Percentiles rank a stretch among this genome's conserved stretches.
Evolutionary conservation across 441 rosid genomes (phyloP).

Genomic region (Flueggea neowawraea): DNA sequence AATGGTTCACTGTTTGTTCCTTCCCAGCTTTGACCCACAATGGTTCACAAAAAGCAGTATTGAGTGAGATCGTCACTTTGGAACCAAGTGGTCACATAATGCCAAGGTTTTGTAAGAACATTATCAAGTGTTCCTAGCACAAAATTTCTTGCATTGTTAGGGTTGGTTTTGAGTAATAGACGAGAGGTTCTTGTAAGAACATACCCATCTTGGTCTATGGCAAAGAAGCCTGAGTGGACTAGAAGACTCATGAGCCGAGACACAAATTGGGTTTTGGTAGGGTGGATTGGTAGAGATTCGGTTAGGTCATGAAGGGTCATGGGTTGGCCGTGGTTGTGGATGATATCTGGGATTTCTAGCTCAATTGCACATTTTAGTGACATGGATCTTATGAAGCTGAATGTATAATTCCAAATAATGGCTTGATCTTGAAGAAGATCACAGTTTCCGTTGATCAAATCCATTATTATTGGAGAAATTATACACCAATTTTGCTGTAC

Average conservation of each 20-base stretch:
- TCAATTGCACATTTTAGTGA: conserved; percentile 15
- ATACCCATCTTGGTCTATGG: conserved; percentile 3
- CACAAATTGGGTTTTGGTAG: conserved; percentile 3
- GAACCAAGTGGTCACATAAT: conserved; percentile 19
- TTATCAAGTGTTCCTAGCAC: conserved; percentile 15
- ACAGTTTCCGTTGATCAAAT: too few species aligned
- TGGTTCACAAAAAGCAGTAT: conserved; percentile 10
- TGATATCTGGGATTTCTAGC: conserved; percentile 14
- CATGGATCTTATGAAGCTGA: conserved; percentile 19
- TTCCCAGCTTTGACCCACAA: conserved; percentile 13
- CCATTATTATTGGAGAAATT: too few species aligned
- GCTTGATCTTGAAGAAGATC: conserved; percentile 14
- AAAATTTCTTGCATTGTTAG: conserved; percentile 4
- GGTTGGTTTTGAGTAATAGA: conserved; percentile 17
- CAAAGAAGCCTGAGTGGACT: conserved; percentile 21
- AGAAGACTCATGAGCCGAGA: conserved; percentile 26
- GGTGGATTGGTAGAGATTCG: conserved; percentile 4
- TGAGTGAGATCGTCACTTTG: conserved; percentile 7
- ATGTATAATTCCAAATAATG: conserved; percentile 15
- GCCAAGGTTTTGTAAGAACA: conserved; percentile 4
- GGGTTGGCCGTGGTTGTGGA: conserved; percentile 21
- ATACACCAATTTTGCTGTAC: too few species aligned
- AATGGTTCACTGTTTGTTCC: conserved; percentile 1
- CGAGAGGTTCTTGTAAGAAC: conserved; percentile 15
- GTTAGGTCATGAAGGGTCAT: conserved; percentile 18